Percentiles rank a stretch among this genome's conserved stretches.
phyloP scores from a whole-genome alignment of 2,329 filamentous ascomycete genomes.

The Plenodomus tracheiphilus region DNA sequence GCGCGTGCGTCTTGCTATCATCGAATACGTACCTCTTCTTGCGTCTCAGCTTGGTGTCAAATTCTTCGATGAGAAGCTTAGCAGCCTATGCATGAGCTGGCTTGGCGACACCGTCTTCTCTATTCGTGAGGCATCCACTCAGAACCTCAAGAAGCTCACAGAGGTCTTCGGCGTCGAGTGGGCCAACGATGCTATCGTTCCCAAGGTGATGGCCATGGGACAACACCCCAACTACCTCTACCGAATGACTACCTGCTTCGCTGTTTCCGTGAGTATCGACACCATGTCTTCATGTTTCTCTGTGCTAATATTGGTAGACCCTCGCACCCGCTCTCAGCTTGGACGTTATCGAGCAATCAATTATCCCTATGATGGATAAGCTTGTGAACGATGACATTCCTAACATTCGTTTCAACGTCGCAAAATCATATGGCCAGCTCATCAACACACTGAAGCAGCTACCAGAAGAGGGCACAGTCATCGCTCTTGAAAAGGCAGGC shows the following conservation, averaged over 20 bases:
- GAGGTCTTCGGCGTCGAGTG: constrained; percentile 98
- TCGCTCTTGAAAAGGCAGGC: constrained; percentile 80
- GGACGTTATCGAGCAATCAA: constrained; percentile 88
- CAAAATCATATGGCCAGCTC: constrained; percentile 91
- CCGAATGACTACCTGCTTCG: constrained; percentile 99
- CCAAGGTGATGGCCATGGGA: constrained; percentile 98
- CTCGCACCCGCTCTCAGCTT: constrained; percentile 90
- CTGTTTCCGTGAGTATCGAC: constrained; percentile 77
- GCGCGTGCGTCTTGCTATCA: constrained; percentile 96
- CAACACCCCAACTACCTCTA: constrained; percentile 98
- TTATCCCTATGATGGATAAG: constrained; percentile 94
- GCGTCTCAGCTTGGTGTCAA: constrained; percentile 94
- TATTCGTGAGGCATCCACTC: constrained; percentile 94
- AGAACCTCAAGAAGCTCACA: constrained; percentile 96
- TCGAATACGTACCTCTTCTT: constrained; percentile 96
- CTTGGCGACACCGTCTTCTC: constrained; percentile 98
- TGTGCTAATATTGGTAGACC: constrained; percentile 62
- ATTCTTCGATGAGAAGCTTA: constrained; percentile 98
- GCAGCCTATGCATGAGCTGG: constrained; percentile 96
- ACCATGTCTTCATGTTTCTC: not conserved
- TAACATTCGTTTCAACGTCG: constrained; percentile 99
- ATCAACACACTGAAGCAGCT: constrained; percentile 91
- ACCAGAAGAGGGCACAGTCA: constrained; percentile 84
- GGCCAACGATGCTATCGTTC: constrained; percentile 95
- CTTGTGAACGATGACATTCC: constrained; percentile 93